Evolutionary conservation across 495 filamentous ascomycete species (phyloP).

Genomic region (Penicillium canescens): DNA sequence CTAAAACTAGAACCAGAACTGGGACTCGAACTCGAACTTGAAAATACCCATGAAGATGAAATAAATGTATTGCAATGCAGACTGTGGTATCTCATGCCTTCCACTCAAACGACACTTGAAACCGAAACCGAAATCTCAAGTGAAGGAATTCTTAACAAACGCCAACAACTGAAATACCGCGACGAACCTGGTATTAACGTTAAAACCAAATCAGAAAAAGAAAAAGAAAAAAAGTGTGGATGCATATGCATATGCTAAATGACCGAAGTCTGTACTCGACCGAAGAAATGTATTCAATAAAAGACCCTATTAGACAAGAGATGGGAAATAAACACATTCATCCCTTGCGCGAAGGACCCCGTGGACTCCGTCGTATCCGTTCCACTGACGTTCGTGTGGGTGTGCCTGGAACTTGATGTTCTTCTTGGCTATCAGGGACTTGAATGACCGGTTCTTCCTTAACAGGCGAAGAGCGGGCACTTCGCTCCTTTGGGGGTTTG

Average conservation of each 20-base stretch:
- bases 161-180: background rate
- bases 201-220: background rate
- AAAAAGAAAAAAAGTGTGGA: background rate
- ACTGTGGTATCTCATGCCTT: conserved; percentile 33
- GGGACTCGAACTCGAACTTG: background rate
- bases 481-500: background rate
- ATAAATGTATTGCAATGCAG: background rate
- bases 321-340: background rate
- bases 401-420: background rate
- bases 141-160: background rate
- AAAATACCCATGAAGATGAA: background rate
- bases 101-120: background rate
- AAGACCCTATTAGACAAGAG: background rate
- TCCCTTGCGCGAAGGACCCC: background rate
- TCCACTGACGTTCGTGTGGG: background rate
- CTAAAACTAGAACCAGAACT: background rate
- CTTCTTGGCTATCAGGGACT: conserved; percentile 4
- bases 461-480: background rate
- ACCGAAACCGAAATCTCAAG: background rate
- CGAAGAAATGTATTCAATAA: background rate
- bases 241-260: background rate
- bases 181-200: background rate
- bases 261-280: background rate
- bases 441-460: background rate
- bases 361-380: conserved; percentile 8